Evolutionary conservation across 108 stramenopile species (phyloP).

Genomic region (Skeletonema menzelii): DNA sequence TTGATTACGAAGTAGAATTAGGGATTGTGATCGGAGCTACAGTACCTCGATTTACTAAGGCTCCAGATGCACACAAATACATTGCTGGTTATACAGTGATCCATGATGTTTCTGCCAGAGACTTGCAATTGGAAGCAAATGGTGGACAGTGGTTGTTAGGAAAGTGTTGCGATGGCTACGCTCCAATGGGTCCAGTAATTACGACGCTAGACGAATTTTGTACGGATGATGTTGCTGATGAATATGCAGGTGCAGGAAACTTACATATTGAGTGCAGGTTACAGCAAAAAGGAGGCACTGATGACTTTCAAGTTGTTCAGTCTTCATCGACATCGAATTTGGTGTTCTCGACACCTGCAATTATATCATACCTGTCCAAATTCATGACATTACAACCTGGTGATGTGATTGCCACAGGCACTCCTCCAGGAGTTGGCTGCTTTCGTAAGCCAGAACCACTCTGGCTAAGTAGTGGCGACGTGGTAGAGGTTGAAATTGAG

Average conservation of each 20-base stretch:
- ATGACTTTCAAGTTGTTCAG: slow-evolving; percentile 39
- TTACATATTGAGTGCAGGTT: slow-evolving; percentile 57
- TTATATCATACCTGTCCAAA: slow-evolving; percentile 55
- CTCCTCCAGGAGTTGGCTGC: slow-evolving; percentile 71
- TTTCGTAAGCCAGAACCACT: slow-evolving; percentile 62
- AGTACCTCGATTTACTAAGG: slow-evolving; percentile 48
- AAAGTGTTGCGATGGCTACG: slow-evolving; percentile 58
- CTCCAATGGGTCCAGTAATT: slow-evolving; percentile 65
- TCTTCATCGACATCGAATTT: slow-evolving; percentile 56
- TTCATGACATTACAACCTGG: slow-evolving; percentile 66
- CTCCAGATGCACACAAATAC: slow-evolving; percentile 45
- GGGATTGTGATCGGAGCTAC: slow-evolving; percentile 56
- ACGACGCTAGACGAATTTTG: slow-evolving; percentile 55
- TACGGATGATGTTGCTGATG: slow-evolving; percentile 10
- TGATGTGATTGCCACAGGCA: slow-evolving; percentile 70
- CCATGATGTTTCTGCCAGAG: slow-evolving; percentile 64
- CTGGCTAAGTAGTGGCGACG: slow-evolving; percentile 60
- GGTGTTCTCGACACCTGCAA: slow-evolving; percentile 44
- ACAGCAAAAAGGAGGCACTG: neutral
- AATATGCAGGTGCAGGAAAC: slow-evolving; percentile 41
- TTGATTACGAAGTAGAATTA: slow-evolving; percentile 72
- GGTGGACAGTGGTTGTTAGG: slow-evolving; percentile 72
- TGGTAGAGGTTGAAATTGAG: slow-evolving; percentile 69
- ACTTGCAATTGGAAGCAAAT: slow-evolving; percentile 71
- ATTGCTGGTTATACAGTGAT: slow-evolving; percentile 67